Conservation (phyloP, 805 yeast species). For the Kluyveromyces dobzhanskii region DNA sequence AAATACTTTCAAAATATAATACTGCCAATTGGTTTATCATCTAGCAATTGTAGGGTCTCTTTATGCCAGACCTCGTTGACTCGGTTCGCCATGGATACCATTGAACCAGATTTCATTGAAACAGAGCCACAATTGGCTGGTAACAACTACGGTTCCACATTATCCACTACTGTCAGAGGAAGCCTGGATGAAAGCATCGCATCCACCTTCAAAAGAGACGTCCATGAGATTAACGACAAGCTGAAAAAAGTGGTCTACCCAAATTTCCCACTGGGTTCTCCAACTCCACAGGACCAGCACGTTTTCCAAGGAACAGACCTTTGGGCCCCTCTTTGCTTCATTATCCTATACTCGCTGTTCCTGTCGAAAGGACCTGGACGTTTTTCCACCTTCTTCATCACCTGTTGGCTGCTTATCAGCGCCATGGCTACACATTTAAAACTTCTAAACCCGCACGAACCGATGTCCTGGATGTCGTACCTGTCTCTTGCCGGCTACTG, state of each 20-base stretch:
- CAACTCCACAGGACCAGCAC: conserved; percentile 1
- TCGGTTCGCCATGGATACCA: conserved; percentile 6
- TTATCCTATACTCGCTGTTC: conserved; percentile 24
- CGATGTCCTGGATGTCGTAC: conserved; percentile 22
- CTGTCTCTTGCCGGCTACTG: conserved; percentile 29
- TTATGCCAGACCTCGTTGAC: too few species aligned
- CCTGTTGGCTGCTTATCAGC: conserved; percentile 23
- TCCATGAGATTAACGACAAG: conserved; percentile 24
- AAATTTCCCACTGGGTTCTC: conserved; percentile 15
- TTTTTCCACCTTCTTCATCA: conserved; percentile 27
- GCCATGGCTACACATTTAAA: conserved; percentile 26
- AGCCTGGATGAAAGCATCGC: conserved; percentile 27
- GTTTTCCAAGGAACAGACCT: conserved; percentile 17
- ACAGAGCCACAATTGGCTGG: conserved; percentile 8
- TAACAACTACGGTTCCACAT: background rate
- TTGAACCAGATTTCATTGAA: conserved; percentile 25
- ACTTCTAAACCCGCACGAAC: conserved; percentile 18
- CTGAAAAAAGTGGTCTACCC: conserved; percentile 29
- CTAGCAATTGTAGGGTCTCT: too few species aligned
- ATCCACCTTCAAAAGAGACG: conserved; percentile 25
- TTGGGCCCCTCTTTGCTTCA: conserved; percentile 30
- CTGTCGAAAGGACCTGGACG: conserved; percentile 21
- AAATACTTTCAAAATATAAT: too few species aligned
- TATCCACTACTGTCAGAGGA: conserved; percentile 15
- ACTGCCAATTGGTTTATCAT: background rate